Conservation (phyloP, 2,329 filamentous ascomycete genomes). For the Cercospora sp. region DNA sequence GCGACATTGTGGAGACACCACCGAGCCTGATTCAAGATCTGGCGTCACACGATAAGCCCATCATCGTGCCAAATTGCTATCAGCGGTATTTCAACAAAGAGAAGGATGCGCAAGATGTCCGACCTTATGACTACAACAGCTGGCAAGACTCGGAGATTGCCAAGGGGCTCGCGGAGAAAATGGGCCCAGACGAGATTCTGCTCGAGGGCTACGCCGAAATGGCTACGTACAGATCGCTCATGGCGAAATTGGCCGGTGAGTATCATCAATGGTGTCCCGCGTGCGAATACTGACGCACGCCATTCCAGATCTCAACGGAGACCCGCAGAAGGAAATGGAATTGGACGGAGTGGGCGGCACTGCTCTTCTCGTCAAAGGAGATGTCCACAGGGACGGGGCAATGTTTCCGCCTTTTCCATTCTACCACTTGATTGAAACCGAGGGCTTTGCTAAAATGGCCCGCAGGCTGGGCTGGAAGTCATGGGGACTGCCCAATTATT, state of each 20-base stretch:
- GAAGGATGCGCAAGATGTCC: constrained; percentile 68
- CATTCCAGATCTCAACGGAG: constrained; percentile 33
- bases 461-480: constrained; percentile 80
- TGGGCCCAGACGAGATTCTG: constrained; percentile 89
- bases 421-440: constrained; percentile 95
- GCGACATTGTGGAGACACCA: constrained; percentile 88
- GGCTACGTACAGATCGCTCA: constrained; percentile 85
- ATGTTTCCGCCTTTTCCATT: constrained; percentile 98
- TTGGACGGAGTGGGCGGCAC: constrained; percentile 94
- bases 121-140: constrained; percentile 95
- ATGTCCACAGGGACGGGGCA: constrained; percentile 93
- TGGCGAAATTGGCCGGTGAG: constrained; percentile 74
- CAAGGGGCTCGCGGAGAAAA: constrained; percentile 69
- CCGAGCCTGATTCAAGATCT: constrained; percentile 85
- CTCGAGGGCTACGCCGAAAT: constrained; percentile 92
- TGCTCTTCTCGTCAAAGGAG: constrained; percentile 88
- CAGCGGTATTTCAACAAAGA: constrained; percentile 74
- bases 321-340: constrained; percentile 50
- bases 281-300: background rate
- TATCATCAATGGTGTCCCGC: constrained; percentile 22
- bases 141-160: constrained; percentile 90
- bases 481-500: constrained; percentile 93
- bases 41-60: constrained; percentile 79
- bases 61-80: constrained; percentile 94
- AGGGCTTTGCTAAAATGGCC: constrained; percentile 98